Evolutionary conservation across 306 rosid species (phyloP).

Genomic region (Rubus idaeus): DNA sequence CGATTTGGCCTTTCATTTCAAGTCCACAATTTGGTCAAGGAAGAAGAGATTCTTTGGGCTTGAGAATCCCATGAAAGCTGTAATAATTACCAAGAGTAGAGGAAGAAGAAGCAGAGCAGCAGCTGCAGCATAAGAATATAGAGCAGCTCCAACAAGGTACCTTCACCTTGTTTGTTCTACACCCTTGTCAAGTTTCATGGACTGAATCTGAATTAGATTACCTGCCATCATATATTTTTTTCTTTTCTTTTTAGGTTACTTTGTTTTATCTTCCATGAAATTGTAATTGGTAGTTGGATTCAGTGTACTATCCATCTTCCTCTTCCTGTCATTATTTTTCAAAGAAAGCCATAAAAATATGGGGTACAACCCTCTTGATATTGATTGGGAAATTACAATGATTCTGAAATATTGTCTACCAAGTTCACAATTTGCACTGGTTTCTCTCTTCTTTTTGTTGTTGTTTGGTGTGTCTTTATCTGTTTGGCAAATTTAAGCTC

Average conservation of each 20-base stretch:
- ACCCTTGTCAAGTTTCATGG: conserved; percentile 23
- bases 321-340: conserved; percentile 12
- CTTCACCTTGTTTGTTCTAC: not conserved
- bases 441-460: not conserved
- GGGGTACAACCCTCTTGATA: not conserved
- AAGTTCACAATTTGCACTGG: not conserved
- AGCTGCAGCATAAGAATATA: not conserved
- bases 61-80: not conserved
- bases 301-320: conserved; percentile 19
- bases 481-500: not conserved
- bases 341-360: not conserved
- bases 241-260: not conserved
- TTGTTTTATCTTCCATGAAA: conserved; percentile 9
- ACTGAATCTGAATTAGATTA: conserved; percentile 29
- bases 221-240: conserved; percentile 8
- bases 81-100: not conserved
- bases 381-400: not conserved
- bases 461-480: not conserved
- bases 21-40: not conserved
- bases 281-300: conserved; percentile 31
- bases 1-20: not conserved
- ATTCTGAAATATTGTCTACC: not conserved
- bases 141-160: not conserved
- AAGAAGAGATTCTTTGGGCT: not conserved
- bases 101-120: not conserved